Base-by-base conservation (phyloP, 768 basidiomycete genomes). In the Kwoniella newhampshirensis region DNA sequence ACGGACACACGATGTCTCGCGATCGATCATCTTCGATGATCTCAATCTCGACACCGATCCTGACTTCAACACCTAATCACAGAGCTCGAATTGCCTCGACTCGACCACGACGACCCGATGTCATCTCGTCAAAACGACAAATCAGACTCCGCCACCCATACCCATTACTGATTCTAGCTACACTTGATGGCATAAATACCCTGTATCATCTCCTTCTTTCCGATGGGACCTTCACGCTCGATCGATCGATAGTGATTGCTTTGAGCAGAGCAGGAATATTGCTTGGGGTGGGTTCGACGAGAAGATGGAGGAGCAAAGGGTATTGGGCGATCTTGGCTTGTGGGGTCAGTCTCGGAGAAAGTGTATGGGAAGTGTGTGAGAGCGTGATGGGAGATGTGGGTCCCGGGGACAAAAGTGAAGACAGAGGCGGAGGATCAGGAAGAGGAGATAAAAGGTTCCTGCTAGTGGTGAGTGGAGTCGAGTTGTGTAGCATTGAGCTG, bases 321-420 rank as follows among this genome's bases (percentile, higher is more conserved):
- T 59, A 62, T 0, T 69, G 57, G 58, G 47, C 69, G 11, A 59
- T 54, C 2, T 54, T 49, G 2, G 27, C 51, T 0, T 39, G 48
- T 27, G 70, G 65, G 9, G 21, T 64, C 2, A 59, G 51, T 2
- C 21, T 72, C 7, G 53, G 57, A 2, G 51, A 42, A 18, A 57
- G 39, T 4, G 65, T 72, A 8, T 72, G 70, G 70, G 52, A 59
- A 35, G 48, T 56, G 37, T 72, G 67, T 48, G 43, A 37, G 21
- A 51, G 42, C n/a, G 25, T 56, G 18, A 17, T 68, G 39, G 41
- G 26, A 30, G 18, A 48, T 20, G 41, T 30, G 4, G 32, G 49
- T 13, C 42, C 32, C 1, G 44, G 25, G 8, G 30, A 18, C 20
- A 43, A 39, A 23, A 21, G 41, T 44, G 47, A 12, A 13, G 48